Conservation (phyloP, 2,329 filamentous ascomycete species). For the Fusarium oxysporum region DNA sequence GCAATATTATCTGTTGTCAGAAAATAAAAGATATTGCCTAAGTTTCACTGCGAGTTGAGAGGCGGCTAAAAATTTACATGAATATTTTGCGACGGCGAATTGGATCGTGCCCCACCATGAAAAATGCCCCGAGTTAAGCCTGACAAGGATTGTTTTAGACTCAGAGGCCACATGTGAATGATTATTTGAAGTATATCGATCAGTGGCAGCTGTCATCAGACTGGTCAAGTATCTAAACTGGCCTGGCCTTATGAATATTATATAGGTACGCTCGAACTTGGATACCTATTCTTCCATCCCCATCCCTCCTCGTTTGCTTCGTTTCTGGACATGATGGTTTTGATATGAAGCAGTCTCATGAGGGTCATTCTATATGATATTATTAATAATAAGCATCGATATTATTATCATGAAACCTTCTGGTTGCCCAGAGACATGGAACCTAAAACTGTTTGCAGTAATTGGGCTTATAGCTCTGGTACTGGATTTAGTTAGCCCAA, state of each 20-base stretch:
- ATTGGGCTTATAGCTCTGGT: neutral
- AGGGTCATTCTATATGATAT: neutral
- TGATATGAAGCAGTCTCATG: neutral
- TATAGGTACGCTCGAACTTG: neutral
- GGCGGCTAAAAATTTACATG: slow-evolving; percentile 37
- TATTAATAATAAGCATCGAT: neutral
- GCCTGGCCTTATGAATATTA: neutral
- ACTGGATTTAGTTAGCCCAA: neutral
- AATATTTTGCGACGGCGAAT: slow-evolving; percentile 31
- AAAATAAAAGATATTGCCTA: neutral
- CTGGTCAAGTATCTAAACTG: neutral
- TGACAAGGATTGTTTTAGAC: slow-evolving; percentile 20
- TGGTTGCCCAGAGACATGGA: neutral
- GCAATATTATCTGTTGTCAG: neutral
- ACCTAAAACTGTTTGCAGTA: neutral
- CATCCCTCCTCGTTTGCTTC: neutral
- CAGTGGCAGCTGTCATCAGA: neutral
- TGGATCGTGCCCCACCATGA: slow-evolving; percentile 38
- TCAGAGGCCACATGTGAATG: neutral
- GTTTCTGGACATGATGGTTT: neutral
- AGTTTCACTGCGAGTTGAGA: neutral
- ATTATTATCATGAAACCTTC: neutral
- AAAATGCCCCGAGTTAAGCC: slow-evolving; percentile 24
- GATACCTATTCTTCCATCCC: neutral
- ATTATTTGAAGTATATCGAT: neutral